These are phyloP conservation scores for Effrenium voratum DNA, from an alignment of 73 alveolate species.

Conservation along the genomic window DNA sequence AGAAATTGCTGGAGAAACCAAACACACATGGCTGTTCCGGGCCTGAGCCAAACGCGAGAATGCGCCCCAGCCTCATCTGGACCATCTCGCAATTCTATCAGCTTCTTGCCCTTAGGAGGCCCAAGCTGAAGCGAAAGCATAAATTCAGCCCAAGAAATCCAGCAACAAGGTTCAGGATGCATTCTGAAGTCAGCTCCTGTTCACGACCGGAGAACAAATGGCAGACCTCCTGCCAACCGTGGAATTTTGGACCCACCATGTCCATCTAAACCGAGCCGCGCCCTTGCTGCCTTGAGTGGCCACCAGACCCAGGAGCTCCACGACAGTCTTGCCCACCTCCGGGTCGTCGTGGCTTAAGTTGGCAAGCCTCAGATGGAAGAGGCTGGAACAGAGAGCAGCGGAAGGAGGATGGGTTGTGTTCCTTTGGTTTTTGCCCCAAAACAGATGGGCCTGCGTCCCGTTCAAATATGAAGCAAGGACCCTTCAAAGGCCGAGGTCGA, in stretches of 20 bases:
- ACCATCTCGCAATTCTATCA: conserved; percentile 34
- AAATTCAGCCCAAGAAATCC: neutral
- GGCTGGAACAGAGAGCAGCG: neutral
- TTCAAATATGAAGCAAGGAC: no score
- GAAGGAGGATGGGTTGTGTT: neutral
- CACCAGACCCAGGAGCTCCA: conserved; percentile 69
- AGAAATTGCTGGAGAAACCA: neutral
- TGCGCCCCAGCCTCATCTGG: neutral
- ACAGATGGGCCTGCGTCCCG: neutral
- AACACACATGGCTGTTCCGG: no score
- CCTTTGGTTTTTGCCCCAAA: neutral
- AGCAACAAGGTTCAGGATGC: neutral
- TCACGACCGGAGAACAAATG: neutral
- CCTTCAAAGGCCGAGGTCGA: neutral
- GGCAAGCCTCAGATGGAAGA: neutral
- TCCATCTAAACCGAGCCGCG: neutral
- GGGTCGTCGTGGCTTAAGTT: neutral
- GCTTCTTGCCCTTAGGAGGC: neutral
- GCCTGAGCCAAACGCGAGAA: neutral
- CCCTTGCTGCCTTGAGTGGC: conserved; percentile 16
- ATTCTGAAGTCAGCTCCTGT: neutral
- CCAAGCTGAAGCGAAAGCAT: neutral
- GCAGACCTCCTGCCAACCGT: neutral
- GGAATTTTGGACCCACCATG: neutral
- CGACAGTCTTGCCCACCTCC: conserved; percentile 43